Evolutionary conservation across 805 yeast genomes (phyloP).

Genomic region (Saccharomycodes ludwigii): DNA sequence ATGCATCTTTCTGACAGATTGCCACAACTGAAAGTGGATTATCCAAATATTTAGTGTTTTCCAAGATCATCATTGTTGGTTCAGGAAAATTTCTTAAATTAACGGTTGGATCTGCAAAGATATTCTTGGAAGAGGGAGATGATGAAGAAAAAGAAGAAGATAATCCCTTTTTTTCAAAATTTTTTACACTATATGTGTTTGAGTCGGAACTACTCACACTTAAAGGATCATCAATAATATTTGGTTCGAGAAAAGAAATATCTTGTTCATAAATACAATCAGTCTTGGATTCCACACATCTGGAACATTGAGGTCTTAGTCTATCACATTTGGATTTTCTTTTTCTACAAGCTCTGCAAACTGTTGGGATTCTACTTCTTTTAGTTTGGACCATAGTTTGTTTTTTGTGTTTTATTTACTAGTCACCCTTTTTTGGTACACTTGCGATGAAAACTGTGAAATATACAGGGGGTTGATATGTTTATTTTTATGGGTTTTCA

Average conservation of each 20-base stretch:
- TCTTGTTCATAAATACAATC: conserved; percentile 17
- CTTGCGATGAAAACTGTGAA: too few species aligned
- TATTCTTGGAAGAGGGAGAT: not conserved
- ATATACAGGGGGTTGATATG: too few species aligned
- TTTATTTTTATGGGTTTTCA: too few species aligned
- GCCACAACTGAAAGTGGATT: not conserved
- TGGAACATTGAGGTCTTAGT: conserved; percentile 19
- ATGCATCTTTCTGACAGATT: not conserved
- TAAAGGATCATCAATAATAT: not conserved
- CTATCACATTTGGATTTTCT: conserved; percentile 23
- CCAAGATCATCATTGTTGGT: not conserved
- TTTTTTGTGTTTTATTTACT: too few species aligned
- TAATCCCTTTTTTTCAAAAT: not conserved
- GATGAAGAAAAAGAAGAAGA: not conserved
- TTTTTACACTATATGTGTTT: not conserved
- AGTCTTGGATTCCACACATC: conserved; percentile 17
- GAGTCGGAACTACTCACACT: not conserved
- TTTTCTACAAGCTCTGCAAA: conserved; percentile 21
- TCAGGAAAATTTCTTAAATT: not conserved
- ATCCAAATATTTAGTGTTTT: not conserved
- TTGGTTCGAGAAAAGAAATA: not conserved
- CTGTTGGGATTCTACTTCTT: too few species aligned
- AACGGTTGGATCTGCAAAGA: not conserved
- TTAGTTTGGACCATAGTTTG: too few species aligned
- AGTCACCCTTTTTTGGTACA: too few species aligned